These are phyloP conservation scores for Acer campestre DNA, from an alignment of 345 rosid genomes.

Conservation along the genomic window DNA sequence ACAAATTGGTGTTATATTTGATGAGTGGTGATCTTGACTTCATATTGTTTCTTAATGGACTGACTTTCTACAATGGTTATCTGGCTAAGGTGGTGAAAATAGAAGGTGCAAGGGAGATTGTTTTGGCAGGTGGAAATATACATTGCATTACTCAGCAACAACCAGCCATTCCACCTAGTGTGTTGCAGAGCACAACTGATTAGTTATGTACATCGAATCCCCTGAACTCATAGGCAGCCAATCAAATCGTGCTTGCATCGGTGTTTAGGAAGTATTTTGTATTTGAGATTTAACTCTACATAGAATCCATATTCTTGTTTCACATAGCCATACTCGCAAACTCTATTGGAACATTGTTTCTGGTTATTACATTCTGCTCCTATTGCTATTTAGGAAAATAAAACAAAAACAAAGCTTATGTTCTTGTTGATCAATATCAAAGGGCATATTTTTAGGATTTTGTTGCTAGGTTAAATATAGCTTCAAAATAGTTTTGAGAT, in stretches of 20 bases:
- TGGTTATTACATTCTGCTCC: not conserved
- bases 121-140: conserved; percentile 86
- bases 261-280: too few relatives aligned
- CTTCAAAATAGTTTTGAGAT: too few relatives aligned
- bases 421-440: too few relatives aligned
- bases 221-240: not conserved
- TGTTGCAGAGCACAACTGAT: not conserved
- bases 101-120: conserved; percentile 86
- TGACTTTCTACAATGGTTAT: not conserved
- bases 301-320: too few relatives aligned
- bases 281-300: too few relatives aligned
- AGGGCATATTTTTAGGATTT: too few relatives aligned
- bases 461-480: too few relatives aligned
- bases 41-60: not conserved
- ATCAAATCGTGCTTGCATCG: not conserved
- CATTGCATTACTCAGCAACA: conserved; percentile 98
- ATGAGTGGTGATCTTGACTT: not conserved
- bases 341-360: too few relatives aligned
- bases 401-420: too few relatives aligned
- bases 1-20: not conserved
- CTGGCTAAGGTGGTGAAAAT: conserved; percentile 64
- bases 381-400: too few relatives aligned
- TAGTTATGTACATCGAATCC: not conserved
- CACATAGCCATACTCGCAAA: too few relatives aligned
- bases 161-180: conserved; percentile 42